Percentiles rank a stretch among this genome's conserved stretches.
Conservation (phyloP, 345 rosid species). For the Sisymbrium altissimum region DNA sequence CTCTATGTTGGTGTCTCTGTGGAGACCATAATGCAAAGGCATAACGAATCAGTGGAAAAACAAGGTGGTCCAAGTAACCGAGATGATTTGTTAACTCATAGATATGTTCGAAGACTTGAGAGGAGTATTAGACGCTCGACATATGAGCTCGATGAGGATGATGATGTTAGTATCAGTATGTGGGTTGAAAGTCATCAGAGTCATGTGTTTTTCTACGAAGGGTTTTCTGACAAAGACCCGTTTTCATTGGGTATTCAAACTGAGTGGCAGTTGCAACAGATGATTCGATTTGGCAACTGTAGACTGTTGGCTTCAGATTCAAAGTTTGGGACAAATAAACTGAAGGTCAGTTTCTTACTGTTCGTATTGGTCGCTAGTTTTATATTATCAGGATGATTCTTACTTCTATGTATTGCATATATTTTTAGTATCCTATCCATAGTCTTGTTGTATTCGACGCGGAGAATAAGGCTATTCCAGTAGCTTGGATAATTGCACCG, state of each 20-base stretch:
- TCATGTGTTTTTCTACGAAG: slow-evolving; percentile 69
- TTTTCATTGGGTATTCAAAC: slow-evolving; percentile 86
- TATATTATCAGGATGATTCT: slow-evolving; percentile 18
- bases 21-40: slow-evolving; percentile 96
- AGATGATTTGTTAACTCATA: slow-evolving; percentile 87
- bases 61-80: slow-evolving; percentile 87
- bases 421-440: slow-evolving; percentile 78
- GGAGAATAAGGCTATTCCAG: slow-evolving; percentile 92
- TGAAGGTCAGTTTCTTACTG: slow-evolving; percentile 60
- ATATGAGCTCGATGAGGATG: slow-evolving; percentile 76
- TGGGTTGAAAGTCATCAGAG: slow-evolving; percentile 91
- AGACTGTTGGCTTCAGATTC: slow-evolving; percentile 87
- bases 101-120: slow-evolving; percentile 89
- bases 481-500: slow-evolving; percentile 90
- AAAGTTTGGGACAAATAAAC: slow-evolving; percentile 84
- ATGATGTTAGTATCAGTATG: slow-evolving; percentile 63
- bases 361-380: not conserved
- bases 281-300: slow-evolving; percentile 88
- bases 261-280: slow-evolving; percentile 98
- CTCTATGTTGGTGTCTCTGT: slow-evolving; percentile 89
- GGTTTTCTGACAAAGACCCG: slow-evolving; percentile 70
- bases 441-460: slow-evolving; percentile 85
- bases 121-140: slow-evolving; percentile 84
- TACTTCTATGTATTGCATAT: slow-evolving; percentile 20
- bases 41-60: slow-evolving; percentile 85